phyloP scores from a whole-genome alignment of 2,329 filamentous ascomycete species.

The Scedosporium apiospermum region DNA sequence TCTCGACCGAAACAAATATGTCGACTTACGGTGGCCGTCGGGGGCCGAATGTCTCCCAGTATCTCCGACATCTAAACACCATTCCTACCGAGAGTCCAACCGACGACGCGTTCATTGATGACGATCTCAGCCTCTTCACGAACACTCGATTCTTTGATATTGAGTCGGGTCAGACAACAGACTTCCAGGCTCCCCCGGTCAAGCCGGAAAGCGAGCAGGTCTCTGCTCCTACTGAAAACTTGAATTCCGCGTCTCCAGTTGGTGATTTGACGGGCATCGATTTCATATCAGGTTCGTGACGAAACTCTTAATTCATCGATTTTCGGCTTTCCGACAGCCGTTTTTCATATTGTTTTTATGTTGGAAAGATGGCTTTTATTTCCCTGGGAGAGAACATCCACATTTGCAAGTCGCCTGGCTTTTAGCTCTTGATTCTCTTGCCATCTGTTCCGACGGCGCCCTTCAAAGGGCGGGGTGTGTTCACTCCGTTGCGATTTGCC shows the following conservation, averaged over 20 bases:
- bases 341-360: background rate
- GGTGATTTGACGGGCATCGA: slow-evolving; percentile 36
- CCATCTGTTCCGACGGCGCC: background rate
- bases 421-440: background rate
- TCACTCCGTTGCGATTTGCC: background rate
- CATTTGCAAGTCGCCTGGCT: no score
- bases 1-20: slow-evolving; percentile 34
- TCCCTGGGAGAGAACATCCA: background rate
- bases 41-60: slow-evolving; percentile 81
- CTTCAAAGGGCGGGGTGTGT: no score
- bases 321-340: no score
- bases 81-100: slow-evolving; percentile 46
- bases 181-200: slow-evolving; percentile 40
- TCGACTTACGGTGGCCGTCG: slow-evolving; percentile 67
- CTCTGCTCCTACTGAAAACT: slow-evolving; percentile 12
- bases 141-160: slow-evolving; percentile 78
- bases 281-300: slow-evolving; percentile 39
- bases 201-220: slow-evolving; percentile 30
- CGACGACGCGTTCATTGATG: slow-evolving; percentile 51
- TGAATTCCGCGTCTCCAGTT: slow-evolving; percentile 19
- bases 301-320: no score
- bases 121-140: slow-evolving; percentile 69
- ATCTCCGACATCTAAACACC: slow-evolving; percentile 77
- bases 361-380: background rate
- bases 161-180: slow-evolving; percentile 53